phyloP scores from a whole-genome alignment of 1,284 basidiomycete genomes.

The Pseudozyma flocculosa region DNA sequence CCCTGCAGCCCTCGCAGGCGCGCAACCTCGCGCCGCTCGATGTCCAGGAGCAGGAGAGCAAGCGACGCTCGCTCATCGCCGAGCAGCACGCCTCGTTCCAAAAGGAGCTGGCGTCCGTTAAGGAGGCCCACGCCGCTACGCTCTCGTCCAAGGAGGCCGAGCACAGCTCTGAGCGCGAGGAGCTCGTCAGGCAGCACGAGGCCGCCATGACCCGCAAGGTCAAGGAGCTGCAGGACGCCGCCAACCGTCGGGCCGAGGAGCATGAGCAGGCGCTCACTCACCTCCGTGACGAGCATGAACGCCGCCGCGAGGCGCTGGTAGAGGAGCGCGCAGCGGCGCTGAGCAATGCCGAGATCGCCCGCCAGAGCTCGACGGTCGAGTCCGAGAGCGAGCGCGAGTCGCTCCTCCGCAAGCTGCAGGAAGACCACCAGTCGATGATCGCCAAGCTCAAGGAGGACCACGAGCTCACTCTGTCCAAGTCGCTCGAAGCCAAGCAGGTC shows the following conservation, averaged over 20 bases:
- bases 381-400: constrained; percentile 9
- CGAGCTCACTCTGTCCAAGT: constrained; percentile 7
- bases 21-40: no score
- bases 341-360: constrained; percentile 9
- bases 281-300: constrained; percentile 22
- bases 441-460: constrained; percentile 21
- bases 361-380: constrained; percentile 3
- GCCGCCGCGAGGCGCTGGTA: constrained; percentile 7
- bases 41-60: no score
- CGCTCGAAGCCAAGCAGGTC: constrained; percentile 22
- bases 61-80: background rate
- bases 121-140: constrained; percentile 1
- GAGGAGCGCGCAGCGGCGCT: constrained; percentile 29
- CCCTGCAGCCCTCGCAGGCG: no score
- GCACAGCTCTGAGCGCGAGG: background rate
- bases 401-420: constrained; percentile 8
- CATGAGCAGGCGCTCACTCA: constrained; percentile 4
- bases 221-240: constrained; percentile 2
- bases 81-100: background rate
- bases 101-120: background rate
- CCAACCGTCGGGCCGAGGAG: constrained; percentile 11
- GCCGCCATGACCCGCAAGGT: constrained; percentile 4
- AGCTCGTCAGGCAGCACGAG: constrained; percentile 5
- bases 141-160: constrained; percentile 2
- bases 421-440: constrained; percentile 16